Evolutionary conservation across 768 basidiomycete genomes (phyloP), one percentile per base, ranked within the genome.

Genomic region (Pulveroboletus sp.): DNA sequence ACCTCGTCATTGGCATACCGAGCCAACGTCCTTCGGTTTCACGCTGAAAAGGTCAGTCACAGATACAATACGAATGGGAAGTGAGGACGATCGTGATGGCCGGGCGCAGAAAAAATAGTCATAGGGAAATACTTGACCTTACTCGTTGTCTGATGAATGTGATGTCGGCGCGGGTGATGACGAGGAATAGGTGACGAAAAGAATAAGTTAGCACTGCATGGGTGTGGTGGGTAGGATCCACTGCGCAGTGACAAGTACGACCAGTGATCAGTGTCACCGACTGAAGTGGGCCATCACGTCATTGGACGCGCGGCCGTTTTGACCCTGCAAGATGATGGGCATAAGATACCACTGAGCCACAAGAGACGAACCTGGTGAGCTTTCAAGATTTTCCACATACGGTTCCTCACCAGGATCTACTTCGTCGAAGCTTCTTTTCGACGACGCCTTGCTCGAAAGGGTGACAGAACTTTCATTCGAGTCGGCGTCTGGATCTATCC

Each of bases 391-490:
- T 34, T 66, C 69, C 33, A 60, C 66, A 10, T 57, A 60, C 10
- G 64, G 64, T 13, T 71, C 73, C 43, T 75, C 78, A 13, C 62
- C 54, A 35, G 68, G 66, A 20, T 79, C 76, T 49, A 79, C 72
- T 47, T 77, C 77, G 34, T 81, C 75, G 23, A 61, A 52, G n/a
- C 55, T 46, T 50, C 71, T 57, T 65, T 85, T 85, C 31, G 81
- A 81, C 34, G 77, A 70, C 21, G 40, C 62, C 44, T 59, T 79
- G 59, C 80, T 82, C 12, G 80, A 81, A 42, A 83, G 66, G 2
- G 81, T 81, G 40, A 73, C 67, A 16, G 77, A 82, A 39, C 76
- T 84, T 47, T 78, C 67, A 49, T 75, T 76, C 14, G 78, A 80
- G 8, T 64, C 66, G 13, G 74, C 70, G 24, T 78, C 78, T 23